phyloP scores from a whole-genome alignment of 2,329 filamentous ascomycete species.

The Spiromastix sp. region DNA sequence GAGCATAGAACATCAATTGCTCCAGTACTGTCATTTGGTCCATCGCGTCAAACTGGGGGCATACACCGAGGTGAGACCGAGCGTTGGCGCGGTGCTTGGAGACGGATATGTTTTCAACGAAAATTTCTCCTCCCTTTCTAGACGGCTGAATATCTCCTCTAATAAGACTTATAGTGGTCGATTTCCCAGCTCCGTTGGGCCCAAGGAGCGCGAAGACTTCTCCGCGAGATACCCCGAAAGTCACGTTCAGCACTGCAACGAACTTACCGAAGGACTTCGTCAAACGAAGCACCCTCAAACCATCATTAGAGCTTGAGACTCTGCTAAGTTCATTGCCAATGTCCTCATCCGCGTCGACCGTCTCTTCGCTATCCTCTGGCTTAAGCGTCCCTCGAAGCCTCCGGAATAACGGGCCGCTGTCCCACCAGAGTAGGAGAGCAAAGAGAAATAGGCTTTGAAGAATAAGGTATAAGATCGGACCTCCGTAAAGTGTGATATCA shows the following conservation, averaged over 20 bases:
- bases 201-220: constrained; percentile 85
- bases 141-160: constrained; percentile 76
- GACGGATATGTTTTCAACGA: constrained; percentile 69
- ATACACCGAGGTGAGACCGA: constrained; percentile 74
- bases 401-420: constrained; percentile 59
- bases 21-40: constrained; percentile 85
- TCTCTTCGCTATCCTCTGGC: constrained; percentile 32
- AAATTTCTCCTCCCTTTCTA: constrained; percentile 61
- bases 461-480: constrained; percentile 73
- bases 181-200: constrained; percentile 86
- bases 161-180: constrained; percentile 78
- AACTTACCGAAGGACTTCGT: constrained; percentile 69
- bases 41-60: constrained; percentile 78
- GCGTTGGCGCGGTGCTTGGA: constrained; percentile 61
- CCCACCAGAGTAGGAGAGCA: constrained; percentile 63
- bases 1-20: constrained; percentile 79
- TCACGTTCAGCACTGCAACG: constrained; percentile 77
- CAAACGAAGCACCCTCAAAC: constrained; percentile 67
- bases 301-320: constrained; percentile 52
- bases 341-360: constrained; percentile 42
- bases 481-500: constrained; percentile 64
- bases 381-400: constrained; percentile 38
- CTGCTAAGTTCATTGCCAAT: constrained; percentile 55
- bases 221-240: constrained; percentile 67
- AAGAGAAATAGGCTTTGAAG: constrained; percentile 65